These are phyloP conservation scores for Fusarium piperis DNA, from an alignment of 2,329 filamentous ascomycete genomes.

Conservation along the genomic window DNA sequence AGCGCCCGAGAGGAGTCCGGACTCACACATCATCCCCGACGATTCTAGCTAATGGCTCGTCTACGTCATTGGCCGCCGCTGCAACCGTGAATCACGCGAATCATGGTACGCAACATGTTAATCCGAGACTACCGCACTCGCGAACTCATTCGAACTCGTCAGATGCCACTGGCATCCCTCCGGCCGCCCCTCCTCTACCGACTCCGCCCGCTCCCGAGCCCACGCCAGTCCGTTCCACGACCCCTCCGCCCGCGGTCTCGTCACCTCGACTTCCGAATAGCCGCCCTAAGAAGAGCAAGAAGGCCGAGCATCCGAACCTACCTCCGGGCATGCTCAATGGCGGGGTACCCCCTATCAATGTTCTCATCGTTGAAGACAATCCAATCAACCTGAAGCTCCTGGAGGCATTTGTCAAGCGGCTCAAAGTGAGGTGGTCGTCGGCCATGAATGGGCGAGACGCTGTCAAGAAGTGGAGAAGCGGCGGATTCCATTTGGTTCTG, in stretches of 20 bases:
- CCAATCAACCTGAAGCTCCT: conserved; percentile 95
- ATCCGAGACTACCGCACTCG: conserved; percentile 57
- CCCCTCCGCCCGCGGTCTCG: conserved; percentile 57
- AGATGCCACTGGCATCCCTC: conserved; percentile 58
- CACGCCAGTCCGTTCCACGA: conserved; percentile 59
- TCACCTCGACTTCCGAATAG: conserved; percentile 60
- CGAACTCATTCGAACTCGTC: conserved; percentile 69
- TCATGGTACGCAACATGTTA: conserved; percentile 48
- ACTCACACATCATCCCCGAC: conserved; percentile 87
- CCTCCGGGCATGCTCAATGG: conserved; percentile 77
- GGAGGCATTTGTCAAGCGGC: conserved; percentile 92
- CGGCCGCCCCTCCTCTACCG: conserved; percentile 61
- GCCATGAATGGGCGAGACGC: conserved; percentile 95
- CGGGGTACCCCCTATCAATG: conserved; percentile 93
- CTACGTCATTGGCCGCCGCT: conserved; percentile 47
- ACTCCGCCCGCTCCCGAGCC: conserved; percentile 64
- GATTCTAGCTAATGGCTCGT: conserved; percentile 61
- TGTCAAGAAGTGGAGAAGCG: conserved; percentile 89
- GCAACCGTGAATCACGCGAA: conserved; percentile 47
- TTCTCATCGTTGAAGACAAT: conserved; percentile 98
- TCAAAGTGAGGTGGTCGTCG: conserved; percentile 97
- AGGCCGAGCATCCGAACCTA: conserved; percentile 57
- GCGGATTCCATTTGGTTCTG: conserved; percentile 93
- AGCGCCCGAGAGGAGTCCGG: conserved; percentile 70
- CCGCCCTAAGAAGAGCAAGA: conserved; percentile 64